Percentiles rank a stretch among this genome's conserved stretches.
Evolutionary conservation across 2,329 filamentous ascomycete species (phyloP).

Genomic region (Metarhizium sp.): DNA sequence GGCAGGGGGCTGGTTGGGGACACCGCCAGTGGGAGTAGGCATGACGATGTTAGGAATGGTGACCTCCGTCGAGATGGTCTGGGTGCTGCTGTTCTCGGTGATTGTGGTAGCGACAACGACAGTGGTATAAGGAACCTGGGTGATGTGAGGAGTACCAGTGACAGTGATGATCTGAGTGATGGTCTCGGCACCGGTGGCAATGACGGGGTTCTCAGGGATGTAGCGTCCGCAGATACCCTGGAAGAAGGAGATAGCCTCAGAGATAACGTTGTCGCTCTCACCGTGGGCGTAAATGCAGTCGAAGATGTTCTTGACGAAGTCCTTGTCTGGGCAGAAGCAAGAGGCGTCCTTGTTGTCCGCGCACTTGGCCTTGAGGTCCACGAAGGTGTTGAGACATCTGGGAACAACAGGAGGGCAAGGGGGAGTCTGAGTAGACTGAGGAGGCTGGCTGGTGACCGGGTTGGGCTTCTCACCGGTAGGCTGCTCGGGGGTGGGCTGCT

Average conservation of each 20-base stretch:
- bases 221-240: slow-evolving; percentile 80
- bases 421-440: slow-evolving; percentile 4
- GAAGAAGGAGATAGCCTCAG: slow-evolving; percentile 70
- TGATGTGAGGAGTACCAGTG: slow-evolving; percentile 41
- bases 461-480: slow-evolving; percentile 8
- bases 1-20: slow-evolving; percentile 9
- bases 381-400: slow-evolving; percentile 86
- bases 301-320: slow-evolving; percentile 73
- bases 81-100: slow-evolving; percentile 37
- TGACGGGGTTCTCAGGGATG: slow-evolving; percentile 68
- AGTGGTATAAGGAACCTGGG: slow-evolving; percentile 39
- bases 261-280: slow-evolving; percentile 53
- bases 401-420: slow-evolving; percentile 67
- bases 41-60: slow-evolving; percentile 45
- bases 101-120: slow-evolving; percentile 39
- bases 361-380: slow-evolving; percentile 60
- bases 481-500: slow-evolving; percentile 3
- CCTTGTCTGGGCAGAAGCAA: slow-evolving; percentile 79
- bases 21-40: slow-evolving; percentile 22
- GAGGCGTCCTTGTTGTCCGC: slow-evolving; percentile 69
- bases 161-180: slow-evolving; percentile 52
- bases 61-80: slow-evolving; percentile 40
- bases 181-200: slow-evolving; percentile 65
- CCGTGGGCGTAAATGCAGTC: slow-evolving; percentile 71
- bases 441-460: background rate